Evolutionary conservation across 2,329 filamentous ascomycete genomes (phyloP).

Genomic region (Trichoderma semiorbis): DNA sequence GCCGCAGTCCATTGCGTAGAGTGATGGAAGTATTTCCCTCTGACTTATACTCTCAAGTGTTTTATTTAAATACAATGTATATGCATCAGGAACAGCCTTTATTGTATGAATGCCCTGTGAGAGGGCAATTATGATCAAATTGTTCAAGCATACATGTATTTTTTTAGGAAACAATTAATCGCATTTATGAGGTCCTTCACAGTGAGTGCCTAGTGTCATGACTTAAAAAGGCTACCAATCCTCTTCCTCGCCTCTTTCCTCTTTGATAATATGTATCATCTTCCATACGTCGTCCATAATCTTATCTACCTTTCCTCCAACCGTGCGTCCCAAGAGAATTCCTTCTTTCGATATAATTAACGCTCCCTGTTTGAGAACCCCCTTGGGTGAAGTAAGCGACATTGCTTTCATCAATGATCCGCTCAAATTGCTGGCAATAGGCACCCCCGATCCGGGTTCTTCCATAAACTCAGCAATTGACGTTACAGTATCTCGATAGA

Average conservation of each 20-base stretch:
- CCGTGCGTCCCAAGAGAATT: neutral
- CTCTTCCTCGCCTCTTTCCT: neutral
- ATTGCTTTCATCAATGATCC: neutral
- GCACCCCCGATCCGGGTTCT: fast-evolving
- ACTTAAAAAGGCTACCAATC: neutral
- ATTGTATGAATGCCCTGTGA: neutral
- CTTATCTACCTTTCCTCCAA: neutral
- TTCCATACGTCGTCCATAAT: neutral
- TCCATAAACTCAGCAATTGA: neutral
- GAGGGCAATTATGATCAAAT: neutral
- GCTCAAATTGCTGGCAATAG: neutral
- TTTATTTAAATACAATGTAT: neutral
- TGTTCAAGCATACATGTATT: neutral
- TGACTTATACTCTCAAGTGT: neutral
- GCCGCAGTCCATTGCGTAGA: neutral
- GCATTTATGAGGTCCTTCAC: neutral
- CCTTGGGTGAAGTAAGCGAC: neutral
- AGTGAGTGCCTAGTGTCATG: neutral
- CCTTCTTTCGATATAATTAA: neutral
- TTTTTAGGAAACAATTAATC: neutral
- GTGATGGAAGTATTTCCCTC: neutral
- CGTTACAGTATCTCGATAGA: neutral
- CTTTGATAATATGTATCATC: fast-evolving
- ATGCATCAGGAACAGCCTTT: neutral
- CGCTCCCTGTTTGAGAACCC: neutral